phyloP scores from a whole-genome alignment of 2,329 filamentous ascomycete species.

The Aspergillus sp. region DNA sequence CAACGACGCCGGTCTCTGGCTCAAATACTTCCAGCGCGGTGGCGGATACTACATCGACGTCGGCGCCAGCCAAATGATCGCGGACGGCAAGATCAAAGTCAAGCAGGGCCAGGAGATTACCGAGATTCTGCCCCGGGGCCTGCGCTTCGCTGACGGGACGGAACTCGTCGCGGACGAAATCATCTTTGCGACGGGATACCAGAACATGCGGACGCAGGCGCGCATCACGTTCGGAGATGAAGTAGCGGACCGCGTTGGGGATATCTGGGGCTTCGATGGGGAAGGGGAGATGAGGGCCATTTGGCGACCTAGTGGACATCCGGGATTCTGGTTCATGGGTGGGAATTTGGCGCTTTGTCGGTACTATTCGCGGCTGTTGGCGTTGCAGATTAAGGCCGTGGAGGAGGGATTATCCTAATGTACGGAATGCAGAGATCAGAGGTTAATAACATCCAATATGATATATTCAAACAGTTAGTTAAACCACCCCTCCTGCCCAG shows the following conservation, averaged over 20 bases:
- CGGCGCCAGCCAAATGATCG: conserved; percentile 54
- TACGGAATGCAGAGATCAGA: not conserved
- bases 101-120: conserved; percentile 54
- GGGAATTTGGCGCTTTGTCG: conserved; percentile 57
- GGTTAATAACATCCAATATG: too few relatives aligned
- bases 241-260: conserved; percentile 50
- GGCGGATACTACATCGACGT: conserved; percentile 67
- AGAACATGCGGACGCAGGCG: conserved; percentile 60
- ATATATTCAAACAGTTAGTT: not conserved
- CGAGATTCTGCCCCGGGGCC: conserved; percentile 42
- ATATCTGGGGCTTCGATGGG: conserved; percentile 55
- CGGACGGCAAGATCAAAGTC: conserved; percentile 56
- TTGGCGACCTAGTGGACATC: conserved; percentile 55
- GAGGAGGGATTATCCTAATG: conserved; percentile 22
- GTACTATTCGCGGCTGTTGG: conserved; percentile 50
- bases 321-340: conserved; percentile 60
- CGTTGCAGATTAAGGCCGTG: conserved; percentile 43
- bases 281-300: conserved; percentile 51
- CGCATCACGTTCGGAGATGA: conserved; percentile 54
- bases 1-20: conserved; percentile 48
- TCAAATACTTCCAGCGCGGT: conserved; percentile 58
- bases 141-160: conserved; percentile 49
- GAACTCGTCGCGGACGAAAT: conserved; percentile 57
- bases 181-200: conserved; percentile 51
- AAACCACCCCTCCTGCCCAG: conserved; percentile 21